Percentiles rank a stretch among this genome's conserved stretches.
These are phyloP conservation scores for Arxiozyma slooffiae DNA, from an alignment of 1,139 yeast species.

Conservation along the genomic window DNA sequence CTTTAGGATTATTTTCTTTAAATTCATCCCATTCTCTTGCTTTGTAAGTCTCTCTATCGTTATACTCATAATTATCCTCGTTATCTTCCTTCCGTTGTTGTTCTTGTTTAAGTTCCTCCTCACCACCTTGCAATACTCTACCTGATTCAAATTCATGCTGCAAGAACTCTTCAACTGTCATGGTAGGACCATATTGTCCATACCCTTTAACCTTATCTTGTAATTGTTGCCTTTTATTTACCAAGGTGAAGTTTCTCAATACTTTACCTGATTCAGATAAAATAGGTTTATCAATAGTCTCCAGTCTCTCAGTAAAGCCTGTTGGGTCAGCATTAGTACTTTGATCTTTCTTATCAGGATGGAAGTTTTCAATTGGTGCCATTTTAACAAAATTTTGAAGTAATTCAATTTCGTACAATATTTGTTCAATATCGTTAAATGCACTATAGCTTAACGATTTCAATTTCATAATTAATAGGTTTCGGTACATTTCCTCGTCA, in stretches of 20 bases:
- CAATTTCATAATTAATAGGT: slow-evolving; percentile 46
- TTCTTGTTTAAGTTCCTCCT: slow-evolving; percentile 29
- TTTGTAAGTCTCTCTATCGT: slow-evolving; percentile 57
- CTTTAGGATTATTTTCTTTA: slow-evolving; percentile 75
- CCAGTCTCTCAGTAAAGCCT: slow-evolving; percentile 49
- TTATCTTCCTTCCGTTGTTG: slow-evolving; percentile 29
- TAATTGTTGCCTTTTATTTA: slow-evolving; percentile 49
- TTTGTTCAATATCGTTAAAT: slow-evolving; percentile 45
- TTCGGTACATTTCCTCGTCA: slow-evolving; percentile 56
- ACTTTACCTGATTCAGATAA: slow-evolving; percentile 57
- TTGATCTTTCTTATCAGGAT: slow-evolving; percentile 8
- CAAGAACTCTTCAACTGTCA: slow-evolving; percentile 86
- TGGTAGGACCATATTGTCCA: slow-evolving; percentile 87
- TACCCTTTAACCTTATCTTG: slow-evolving; percentile 70
- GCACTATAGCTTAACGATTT: slow-evolving; percentile 43
- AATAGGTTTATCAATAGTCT: slow-evolving; percentile 36
- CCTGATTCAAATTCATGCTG: slow-evolving; percentile 60
- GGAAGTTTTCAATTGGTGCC: slow-evolving; percentile 10
- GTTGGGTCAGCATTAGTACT: slow-evolving; percentile 23
- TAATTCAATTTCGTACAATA: slow-evolving; percentile 13
- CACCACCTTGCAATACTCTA: slow-evolving; percentile 56
- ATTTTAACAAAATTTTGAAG: slow-evolving; percentile 24
- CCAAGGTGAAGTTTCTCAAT: slow-evolving; percentile 73
- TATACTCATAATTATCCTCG: slow-evolving; percentile 43
- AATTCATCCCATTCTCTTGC: slow-evolving; percentile 89